phyloP scores from a whole-genome alignment of 208 protist species.

The Leishmania aethiopica region DNA sequence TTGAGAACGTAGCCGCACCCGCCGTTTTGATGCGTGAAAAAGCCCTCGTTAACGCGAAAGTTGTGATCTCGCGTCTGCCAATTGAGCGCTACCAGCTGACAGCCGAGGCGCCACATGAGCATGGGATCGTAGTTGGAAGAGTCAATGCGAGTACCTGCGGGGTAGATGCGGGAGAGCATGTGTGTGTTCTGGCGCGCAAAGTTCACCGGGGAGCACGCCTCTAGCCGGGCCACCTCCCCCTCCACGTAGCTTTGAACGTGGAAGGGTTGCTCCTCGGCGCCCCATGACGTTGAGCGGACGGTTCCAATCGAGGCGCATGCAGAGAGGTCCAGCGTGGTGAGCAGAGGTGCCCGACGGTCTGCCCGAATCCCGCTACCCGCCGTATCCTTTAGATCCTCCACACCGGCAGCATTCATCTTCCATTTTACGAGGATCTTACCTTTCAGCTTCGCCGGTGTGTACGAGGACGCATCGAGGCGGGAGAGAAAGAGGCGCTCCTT shows the following conservation, averaged over 20 bases:
- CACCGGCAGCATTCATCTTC: constrained; percentile 45
- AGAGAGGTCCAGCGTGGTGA: constrained; percentile 27
- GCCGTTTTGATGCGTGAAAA: constrained; percentile 92
- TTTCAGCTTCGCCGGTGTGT: constrained; percentile 55
- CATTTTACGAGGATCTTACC: constrained; percentile 74
- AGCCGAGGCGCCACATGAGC: constrained; percentile 76
- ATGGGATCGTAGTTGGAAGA: constrained; percentile 94
- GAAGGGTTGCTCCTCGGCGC: constrained; percentile 37
- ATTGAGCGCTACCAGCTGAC: constrained; percentile 93
- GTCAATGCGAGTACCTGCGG: constrained; percentile 86
- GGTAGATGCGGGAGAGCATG: constrained; percentile 92
- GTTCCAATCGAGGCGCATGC: constrained; percentile 49
- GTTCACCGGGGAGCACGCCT: constrained; percentile 12
- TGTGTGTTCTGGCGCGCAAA: constrained; percentile 62
- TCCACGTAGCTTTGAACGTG: constrained; percentile 71
- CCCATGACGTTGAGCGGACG: constrained; percentile 43
- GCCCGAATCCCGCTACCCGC: constrained; percentile 40
- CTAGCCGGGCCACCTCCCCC: constrained; percentile 29
- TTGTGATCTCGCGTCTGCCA: constrained; percentile 78
- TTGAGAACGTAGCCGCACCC: constrained; percentile 95
- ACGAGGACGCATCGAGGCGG: constrained; percentile 20
- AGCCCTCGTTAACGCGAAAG: constrained; percentile 80
- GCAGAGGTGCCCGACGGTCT: constrained; percentile 14
- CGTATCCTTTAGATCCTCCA: constrained; percentile 43
- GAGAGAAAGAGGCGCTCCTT: constrained; percentile 24